Evolutionary conservation across 345 rosid genomes (phyloP), one percentile per base, ranked within the genome.

Genomic region (Angophora floribunda): DNA sequence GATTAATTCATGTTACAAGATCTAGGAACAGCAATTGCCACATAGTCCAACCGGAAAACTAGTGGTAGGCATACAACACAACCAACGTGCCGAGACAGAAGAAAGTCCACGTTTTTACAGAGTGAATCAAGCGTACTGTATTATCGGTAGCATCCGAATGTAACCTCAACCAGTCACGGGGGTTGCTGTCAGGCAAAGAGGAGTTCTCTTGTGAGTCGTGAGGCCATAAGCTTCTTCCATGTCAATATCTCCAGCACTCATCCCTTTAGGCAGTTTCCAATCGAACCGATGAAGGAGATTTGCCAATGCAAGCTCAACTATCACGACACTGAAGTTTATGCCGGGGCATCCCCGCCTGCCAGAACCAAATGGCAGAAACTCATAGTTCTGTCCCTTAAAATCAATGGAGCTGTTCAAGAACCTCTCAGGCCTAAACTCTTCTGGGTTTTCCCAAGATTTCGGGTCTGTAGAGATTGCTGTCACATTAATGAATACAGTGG

Each of bases 321-420:
- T 28, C 78, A 87, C 82, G 36, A 90, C 55, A 5, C 91, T 93
- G 22, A 95, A 91, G 49, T 88, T 89, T 2, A 88, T 78, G n/a
- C 95, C 97, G 2, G 97, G 97, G 65, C 97, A 95, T 45, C 92
- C 93, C 55, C 97, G 91, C 50, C 98, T 89, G 7, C 98, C 97
- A 3, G 90, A 86, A 41, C 97, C 97, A 59, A 96, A 95, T 6
- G 97, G 95, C 28, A 93, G 87, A 10, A 91, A 28, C 89, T 94
- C 95, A 49, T 89, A 96, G 86, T 93, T 59, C 53, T 91, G 88
- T 45, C 97, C 96, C 55, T 19, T 93, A 55, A 90, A 95, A 87
- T 96, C 96, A 15, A 93, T 19, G 6, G 92, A 53, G 50, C 87
- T 91, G 9, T 89, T 87, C 88, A 90, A 21, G 87, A 93, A 93